Percentiles rank a stretch among this genome's conserved stretches.
These are phyloP conservation scores for Saccharomycopsis hybrid DNA, from an alignment of 1,139 yeast genomes.

Conservation along the genomic window DNA sequence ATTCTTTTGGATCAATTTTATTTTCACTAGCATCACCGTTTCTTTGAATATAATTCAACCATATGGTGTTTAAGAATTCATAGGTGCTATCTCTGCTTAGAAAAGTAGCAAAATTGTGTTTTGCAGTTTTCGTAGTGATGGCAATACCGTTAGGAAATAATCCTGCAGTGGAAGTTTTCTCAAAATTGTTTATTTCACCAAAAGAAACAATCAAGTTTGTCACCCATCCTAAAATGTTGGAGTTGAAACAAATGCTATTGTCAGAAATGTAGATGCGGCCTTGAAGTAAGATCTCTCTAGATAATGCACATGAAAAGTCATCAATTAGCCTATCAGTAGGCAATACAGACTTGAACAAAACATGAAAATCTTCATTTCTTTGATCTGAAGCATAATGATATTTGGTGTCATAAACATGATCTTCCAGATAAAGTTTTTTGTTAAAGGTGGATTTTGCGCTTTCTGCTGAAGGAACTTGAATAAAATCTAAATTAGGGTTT, in stretches of 20 bases:
- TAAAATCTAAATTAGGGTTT: constrained; percentile 7
- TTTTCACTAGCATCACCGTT: constrained; percentile 1
- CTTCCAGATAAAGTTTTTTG: constrained; percentile 17
- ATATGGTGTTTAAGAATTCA: constrained; percentile 52
- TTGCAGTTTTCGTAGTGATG: constrained; percentile 63
- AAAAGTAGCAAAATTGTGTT: constrained; percentile 67
- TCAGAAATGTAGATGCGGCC: constrained; percentile 64
- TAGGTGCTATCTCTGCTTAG: constrained; percentile 62
- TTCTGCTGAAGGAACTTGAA: constrained; percentile 12
- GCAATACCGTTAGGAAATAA: constrained; percentile 72
- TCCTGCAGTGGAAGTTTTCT: constrained; percentile 66
- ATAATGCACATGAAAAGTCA: constrained; percentile 66
- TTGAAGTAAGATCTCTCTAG: constrained; percentile 64
- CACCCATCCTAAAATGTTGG: constrained; percentile 70
- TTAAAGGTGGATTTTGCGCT: constrained; percentile 3
- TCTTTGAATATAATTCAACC: constrained; percentile 32
- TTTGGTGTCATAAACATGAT: constrained; percentile 16
- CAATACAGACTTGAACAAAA: constrained; percentile 50
- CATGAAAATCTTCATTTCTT: constrained; percentile 58
- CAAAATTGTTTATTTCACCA: constrained; percentile 64
- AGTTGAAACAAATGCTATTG: constrained; percentile 56
- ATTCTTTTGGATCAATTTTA: constrained; percentile 1
- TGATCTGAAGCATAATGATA: constrained; percentile 33
- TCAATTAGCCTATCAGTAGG: constrained; percentile 48
- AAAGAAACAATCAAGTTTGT: constrained; percentile 62